phyloP scores from a whole-genome alignment of 2,329 filamentous ascomycete species.

The Whalleya microplaca region DNA sequence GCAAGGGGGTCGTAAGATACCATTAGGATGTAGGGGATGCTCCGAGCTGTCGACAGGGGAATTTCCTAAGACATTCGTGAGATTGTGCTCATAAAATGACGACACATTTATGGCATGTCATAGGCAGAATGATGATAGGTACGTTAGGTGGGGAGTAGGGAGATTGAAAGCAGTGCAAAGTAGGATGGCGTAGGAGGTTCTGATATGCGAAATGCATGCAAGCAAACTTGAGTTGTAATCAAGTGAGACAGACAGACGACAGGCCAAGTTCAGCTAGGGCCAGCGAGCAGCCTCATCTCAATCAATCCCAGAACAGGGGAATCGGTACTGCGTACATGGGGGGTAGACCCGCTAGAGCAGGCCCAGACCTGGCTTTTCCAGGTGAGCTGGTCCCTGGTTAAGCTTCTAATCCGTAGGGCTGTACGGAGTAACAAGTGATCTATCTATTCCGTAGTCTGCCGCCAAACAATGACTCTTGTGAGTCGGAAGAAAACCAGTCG shows the following conservation, averaged over 20 bases:
- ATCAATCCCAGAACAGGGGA: conserved; percentile 9
- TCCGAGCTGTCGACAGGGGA: conserved; percentile 3
- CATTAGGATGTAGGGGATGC: conserved; percentile 14
- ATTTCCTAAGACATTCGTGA: not conserved
- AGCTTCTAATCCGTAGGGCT: not conserved
- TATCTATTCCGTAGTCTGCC: too few relatives aligned
- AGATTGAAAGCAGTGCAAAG: conserved; percentile 1
- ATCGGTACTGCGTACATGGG: not conserved
- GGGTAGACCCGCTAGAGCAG: conserved; percentile 17
- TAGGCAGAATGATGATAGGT: not conserved
- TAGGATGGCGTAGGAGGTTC: conserved; percentile 2
- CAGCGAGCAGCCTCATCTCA: conserved; percentile 26
- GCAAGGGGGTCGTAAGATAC: conserved; percentile 8
- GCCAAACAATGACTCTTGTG: too few relatives aligned
- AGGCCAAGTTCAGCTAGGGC: conserved; percentile 20
- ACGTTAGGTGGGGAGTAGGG: not conserved
- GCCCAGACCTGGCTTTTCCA: conserved; percentile 19
- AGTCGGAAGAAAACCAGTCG: not conserved
- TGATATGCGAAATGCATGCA: conserved; percentile 23
- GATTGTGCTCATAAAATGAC: conserved; percentile 1
- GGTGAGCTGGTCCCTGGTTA: conserved; percentile 21
- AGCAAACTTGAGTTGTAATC: conserved; percentile 10
- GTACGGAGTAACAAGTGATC: too few relatives aligned
- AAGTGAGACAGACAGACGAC: conserved; percentile 4
- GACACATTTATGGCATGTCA: not conserved